These are phyloP conservation scores for Yarrowia osloensis DNA, from an alignment of 805 yeast genomes.

Conservation along the genomic window DNA sequence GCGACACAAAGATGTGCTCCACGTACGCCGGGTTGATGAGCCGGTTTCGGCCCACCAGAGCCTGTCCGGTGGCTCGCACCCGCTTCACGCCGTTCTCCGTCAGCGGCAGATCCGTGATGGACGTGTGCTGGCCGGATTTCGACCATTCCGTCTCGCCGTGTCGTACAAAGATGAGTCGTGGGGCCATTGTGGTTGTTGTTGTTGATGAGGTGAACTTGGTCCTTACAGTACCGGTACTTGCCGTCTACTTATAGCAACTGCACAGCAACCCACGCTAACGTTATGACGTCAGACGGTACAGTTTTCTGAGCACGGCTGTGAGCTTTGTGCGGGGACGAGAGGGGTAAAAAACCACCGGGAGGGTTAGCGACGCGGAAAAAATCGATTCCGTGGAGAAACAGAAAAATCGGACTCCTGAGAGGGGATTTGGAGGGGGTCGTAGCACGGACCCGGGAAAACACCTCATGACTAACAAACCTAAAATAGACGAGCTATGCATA, in stretches of 20 bases:
- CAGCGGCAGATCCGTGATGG: conserved; percentile 76
- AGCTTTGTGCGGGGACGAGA: too few relatives aligned
- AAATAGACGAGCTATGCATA: background rate
- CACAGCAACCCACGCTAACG: too few relatives aligned
- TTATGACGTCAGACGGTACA: too few relatives aligned
- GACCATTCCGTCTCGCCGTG: conserved; percentile 91
- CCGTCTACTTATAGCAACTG: too few relatives aligned
- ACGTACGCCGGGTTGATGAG: conserved; percentile 65
- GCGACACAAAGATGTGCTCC: conserved; percentile 72
- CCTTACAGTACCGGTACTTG: too few relatives aligned
- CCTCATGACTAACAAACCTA: background rate
- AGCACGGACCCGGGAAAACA: background rate
- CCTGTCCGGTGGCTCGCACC: conserved; percentile 71
- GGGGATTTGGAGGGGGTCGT: too few relatives aligned
- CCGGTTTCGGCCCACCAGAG: conserved; percentile 60
- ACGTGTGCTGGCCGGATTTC: conserved; percentile 87
- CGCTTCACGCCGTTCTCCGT: conserved; percentile 77
- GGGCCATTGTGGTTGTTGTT: conserved; percentile 36
- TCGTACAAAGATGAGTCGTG: conserved; percentile 46
- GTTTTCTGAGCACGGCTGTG: too few relatives aligned
- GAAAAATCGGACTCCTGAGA: too few relatives aligned
- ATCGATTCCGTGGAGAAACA: background rate
- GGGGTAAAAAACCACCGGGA: too few relatives aligned
- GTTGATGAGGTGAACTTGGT: too few relatives aligned
- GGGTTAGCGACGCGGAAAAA: too few relatives aligned